Evolutionary conservation across 257 asterid genomes (phyloP).

Genomic region (Handroanthus guayacan): DNA sequence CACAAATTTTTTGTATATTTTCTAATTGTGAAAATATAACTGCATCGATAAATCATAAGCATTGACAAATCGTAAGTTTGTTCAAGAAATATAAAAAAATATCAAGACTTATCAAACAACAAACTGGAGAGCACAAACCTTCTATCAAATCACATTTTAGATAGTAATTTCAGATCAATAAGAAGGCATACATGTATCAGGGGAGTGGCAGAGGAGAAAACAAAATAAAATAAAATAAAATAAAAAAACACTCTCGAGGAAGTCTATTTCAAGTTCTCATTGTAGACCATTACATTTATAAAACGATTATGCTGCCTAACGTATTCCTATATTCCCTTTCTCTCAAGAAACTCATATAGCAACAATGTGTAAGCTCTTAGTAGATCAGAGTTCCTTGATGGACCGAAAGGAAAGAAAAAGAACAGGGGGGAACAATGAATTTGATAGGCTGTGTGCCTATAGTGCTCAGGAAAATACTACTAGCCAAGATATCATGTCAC

Average conservation of each 20-base stretch:
- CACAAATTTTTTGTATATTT: slow-evolving; percentile 16
- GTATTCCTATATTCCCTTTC: neutral
- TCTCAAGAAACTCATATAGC: neutral
- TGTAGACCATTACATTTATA: slow-evolving; percentile 1
- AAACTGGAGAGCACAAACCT: neutral
- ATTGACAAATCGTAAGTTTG: slow-evolving; percentile 13
- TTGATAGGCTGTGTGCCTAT: neutral
- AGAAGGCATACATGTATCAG: neutral
- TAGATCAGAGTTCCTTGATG: neutral
- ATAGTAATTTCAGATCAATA: slow-evolving; percentile 4
- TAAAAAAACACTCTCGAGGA: neutral
- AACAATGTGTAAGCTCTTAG: neutral
- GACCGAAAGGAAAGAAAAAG: neutral
- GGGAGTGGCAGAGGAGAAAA: no score
- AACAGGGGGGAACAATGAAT: no score
- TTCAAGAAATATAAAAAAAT: slow-evolving; percentile 13
- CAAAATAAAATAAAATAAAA: no score
- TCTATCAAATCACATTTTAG: neutral
- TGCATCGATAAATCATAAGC: neutral
- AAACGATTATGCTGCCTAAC: neutral
- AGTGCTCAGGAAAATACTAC: slow-evolving; percentile 4
- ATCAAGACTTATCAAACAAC: slow-evolving; percentile 18
- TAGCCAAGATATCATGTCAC: slow-evolving; percentile 16
- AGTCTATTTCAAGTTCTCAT: slow-evolving; percentile 2
- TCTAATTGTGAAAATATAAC: slow-evolving; percentile 14